phyloP scores from a whole-genome alignment of 2,329 filamentous ascomycete genomes.

The Colletotrichum aenigma region DNA sequence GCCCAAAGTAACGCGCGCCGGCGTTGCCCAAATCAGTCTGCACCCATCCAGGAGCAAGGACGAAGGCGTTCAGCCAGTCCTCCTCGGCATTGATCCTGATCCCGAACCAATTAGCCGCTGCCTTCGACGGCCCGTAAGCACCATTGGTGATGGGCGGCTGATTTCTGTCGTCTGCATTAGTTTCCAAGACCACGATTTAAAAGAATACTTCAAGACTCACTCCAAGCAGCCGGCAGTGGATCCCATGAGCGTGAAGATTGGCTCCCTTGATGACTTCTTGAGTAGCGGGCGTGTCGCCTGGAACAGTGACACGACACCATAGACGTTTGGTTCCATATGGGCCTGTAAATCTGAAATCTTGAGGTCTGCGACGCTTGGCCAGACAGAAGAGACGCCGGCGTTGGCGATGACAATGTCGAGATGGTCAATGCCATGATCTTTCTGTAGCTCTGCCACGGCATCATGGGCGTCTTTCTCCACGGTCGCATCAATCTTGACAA shows the following conservation, averaged over 20 bases:
- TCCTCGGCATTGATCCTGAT: constrained; percentile 2
- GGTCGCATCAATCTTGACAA: constrained; percentile 46
- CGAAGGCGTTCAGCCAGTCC: neutral
- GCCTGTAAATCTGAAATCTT: constrained; percentile 38
- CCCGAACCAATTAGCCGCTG: neutral
- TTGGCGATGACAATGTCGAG: constrained; percentile 59
- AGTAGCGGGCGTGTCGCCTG: constrained; percentile 32
- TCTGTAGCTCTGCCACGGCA: constrained; percentile 34
- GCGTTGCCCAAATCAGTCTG: constrained; percentile 5
- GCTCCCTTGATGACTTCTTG: neutral
- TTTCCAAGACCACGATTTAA: too few species aligned
- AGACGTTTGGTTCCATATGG: constrained; percentile 44
- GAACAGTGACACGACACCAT: constrained; percentile 5
- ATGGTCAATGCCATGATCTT: constrained; percentile 36
- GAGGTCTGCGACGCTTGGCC: constrained; percentile 32
- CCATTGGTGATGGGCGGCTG: neutral
- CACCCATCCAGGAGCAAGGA: neutral
- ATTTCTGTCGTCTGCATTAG: neutral
- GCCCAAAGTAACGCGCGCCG: neutral
- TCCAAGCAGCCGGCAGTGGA: neutral
- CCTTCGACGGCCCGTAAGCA: constrained; percentile 3
- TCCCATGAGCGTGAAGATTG: neutral
- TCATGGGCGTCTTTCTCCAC: constrained; percentile 34
- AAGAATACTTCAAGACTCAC: neutral
- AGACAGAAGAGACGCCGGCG: constrained; percentile 44